phyloP scores from a whole-genome alignment of 73 alveolate genomes.

The Uronychia binucleata region DNA sequence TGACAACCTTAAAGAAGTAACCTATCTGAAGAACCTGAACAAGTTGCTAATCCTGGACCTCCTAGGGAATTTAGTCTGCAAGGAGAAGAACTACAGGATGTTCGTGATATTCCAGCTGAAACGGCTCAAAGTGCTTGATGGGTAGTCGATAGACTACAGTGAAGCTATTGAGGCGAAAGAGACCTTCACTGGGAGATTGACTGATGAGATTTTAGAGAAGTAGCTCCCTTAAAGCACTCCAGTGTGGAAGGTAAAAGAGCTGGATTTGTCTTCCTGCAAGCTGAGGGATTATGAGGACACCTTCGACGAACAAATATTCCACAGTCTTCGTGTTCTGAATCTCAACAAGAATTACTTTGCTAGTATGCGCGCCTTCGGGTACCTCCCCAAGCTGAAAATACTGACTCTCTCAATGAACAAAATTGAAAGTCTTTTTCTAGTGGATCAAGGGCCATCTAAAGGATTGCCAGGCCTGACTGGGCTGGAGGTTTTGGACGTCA shows the following conservation, averaged over 20 bases:
- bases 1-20: conserved; percentile 66
- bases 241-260: conserved; percentile 62
- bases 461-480: conserved; percentile 69
- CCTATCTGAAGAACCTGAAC: conserved; percentile 59
- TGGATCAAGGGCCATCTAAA: conserved; percentile 55
- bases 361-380: conserved; percentile 74
- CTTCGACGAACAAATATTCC: conserved; percentile 71
- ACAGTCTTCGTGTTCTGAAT: conserved; percentile 70
- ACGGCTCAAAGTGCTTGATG: conserved; percentile 87
- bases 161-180: conserved; percentile 82
- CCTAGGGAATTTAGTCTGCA: conserved; percentile 73
- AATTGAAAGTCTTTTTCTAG: conserved; percentile 58
- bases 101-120: conserved; percentile 69
- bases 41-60: conserved; percentile 81
- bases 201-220: conserved; percentile 84
- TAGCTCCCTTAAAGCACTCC: conserved; percentile 52
- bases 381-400: conserved; percentile 49
- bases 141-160: conserved; percentile 69
- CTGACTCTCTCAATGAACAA: conserved; percentile 46
- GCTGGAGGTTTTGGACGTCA: conserved; percentile 67
- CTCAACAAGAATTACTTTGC: conserved; percentile 64
- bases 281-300: conserved; percentile 82
- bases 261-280: conserved; percentile 72
- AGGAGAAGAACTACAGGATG: conserved; percentile 75
- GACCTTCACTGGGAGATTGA: conserved; percentile 77